Evolutionary conservation across 352 stramenopile genomes (phyloP).

Genomic region (Phytophthora macrochlamydospora): DNA sequence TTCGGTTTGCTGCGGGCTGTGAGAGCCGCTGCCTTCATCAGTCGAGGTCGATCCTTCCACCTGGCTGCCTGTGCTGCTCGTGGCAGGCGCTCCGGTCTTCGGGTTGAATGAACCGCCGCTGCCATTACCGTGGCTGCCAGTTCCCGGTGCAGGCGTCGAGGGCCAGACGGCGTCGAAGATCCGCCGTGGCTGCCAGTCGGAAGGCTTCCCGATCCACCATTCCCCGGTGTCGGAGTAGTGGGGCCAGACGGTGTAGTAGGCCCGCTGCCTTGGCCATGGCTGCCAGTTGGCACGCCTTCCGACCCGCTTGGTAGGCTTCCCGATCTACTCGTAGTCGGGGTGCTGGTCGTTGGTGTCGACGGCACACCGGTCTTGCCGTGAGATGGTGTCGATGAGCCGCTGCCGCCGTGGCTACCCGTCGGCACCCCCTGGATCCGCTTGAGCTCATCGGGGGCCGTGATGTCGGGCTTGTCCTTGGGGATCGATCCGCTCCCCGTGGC

Average conservation of each 20-base stretch:
- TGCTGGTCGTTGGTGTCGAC: no score
- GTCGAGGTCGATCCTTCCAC: constrained; percentile 10
- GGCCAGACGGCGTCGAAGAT: no score
- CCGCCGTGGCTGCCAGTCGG: no score
- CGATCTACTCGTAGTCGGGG: background rate
- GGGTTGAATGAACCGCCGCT: no score
- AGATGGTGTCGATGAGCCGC: constrained; percentile 7
- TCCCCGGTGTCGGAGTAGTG: no score
- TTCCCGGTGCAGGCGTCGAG: no score
- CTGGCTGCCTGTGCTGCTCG: constrained; percentile 14
- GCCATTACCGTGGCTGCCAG: no score
- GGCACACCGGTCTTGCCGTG: background rate
- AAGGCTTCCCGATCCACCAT: no score
- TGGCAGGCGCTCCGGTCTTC: background rate
- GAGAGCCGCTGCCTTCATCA: constrained; percentile 14
- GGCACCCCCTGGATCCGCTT: constrained; percentile 2
- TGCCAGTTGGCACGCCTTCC: no score
- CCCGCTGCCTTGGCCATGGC: no score
- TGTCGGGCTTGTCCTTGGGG: constrained; percentile 4
- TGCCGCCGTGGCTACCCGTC: constrained; percentile 4
- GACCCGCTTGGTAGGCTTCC: background rate
- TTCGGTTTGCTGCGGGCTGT: constrained; percentile 15
- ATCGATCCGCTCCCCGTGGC: constrained; percentile 7
- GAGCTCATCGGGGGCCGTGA: constrained; percentile 12
- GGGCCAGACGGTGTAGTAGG: no score